These are phyloP conservation scores for Ophiostoma fasciatum DNA, from an alignment of 2,329 filamentous ascomycete species.

Conservation along the genomic window DNA sequence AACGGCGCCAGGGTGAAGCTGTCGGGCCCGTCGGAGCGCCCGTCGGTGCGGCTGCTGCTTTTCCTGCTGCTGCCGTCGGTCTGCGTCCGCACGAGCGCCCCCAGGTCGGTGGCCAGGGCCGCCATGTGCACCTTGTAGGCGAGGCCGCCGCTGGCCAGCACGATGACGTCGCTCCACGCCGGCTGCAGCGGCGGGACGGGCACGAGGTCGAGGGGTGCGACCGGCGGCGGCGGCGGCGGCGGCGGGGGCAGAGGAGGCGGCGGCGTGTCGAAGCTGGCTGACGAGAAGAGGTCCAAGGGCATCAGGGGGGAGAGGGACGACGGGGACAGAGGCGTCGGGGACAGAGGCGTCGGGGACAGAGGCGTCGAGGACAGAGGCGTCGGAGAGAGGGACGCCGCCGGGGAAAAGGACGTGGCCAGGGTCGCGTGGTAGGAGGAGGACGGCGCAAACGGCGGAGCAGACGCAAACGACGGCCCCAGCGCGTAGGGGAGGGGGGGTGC, in stretches of 20 bases:
- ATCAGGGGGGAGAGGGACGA: too few relatives aligned
- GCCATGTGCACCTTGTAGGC: conserved; percentile 27
- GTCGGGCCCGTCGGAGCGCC: conserved; percentile 1
- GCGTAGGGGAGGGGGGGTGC: neutral
- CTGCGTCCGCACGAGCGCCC: conserved; percentile 17
- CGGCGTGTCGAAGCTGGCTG: conserved; percentile 1
- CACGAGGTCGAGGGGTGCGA: conserved; percentile 15
- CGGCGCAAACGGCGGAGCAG: neutral
- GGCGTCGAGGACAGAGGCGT: too few relatives aligned
- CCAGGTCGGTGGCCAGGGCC: conserved; percentile 29
- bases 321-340: too few relatives aligned
- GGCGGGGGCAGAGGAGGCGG: too few relatives aligned
- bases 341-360: too few relatives aligned
- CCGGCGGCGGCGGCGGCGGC: neutral
- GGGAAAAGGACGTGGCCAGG: too few relatives aligned
- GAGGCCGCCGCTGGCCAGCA: conserved; percentile 23
- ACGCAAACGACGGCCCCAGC: too few relatives aligned
- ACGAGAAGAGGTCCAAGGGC: neutral
- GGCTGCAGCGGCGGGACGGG: conserved; percentile 28
- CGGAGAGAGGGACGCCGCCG: too few relatives aligned
- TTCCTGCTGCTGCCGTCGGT: conserved; percentile 11
- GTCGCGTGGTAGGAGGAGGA: neutral
- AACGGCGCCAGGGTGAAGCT: conserved; percentile 23
- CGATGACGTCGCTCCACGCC: conserved; percentile 34
- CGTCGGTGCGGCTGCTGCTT: conserved; percentile 6